Base-by-base conservation (phyloP, 2,329 filamentous ascomycete species). In the Hirsutella minnesotensis region DNA sequence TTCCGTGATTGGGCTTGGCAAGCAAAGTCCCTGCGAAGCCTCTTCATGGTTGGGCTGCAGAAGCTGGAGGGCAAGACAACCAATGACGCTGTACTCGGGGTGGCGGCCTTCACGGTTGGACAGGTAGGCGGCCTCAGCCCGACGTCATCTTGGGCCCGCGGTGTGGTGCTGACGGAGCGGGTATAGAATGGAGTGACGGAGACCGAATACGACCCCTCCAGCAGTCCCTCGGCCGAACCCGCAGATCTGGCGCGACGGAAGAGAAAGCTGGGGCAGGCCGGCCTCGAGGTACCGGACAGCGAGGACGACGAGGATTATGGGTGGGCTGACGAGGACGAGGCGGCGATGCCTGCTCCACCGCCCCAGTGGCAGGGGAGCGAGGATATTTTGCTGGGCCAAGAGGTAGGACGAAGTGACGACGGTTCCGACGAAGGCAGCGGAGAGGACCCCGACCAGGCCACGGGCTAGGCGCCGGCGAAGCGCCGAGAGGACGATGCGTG, bases 1-100 rank as follows among this genome's bases (percentile, higher is more conserved):
- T 94, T 92, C 60, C 75, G 83, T 53, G 86, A 95, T 63, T 89
- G 77, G 75, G 73, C 68, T 47, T 75, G 70, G 63, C 61, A 64
- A 41, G 62, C 63, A 36, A 62, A 63, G 37, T 61, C 60, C 16
- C 63, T 67, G 20, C 66, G 68, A 46, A 69, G 71, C 50, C 61
- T 75, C 36, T 71, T 76, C 44, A 69, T 84, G 50, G 77, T 72
- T 10, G 79, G 79, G 40, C 63, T 86, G 10, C 73, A 83, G 54
- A 86, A 84, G 59, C 60, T 75, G 31, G 72, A 77, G 49, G 79
- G 81, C 8, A 73, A 68, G 52, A 53, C 54, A 2, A 57, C 57
- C 20, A 50, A 59, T 18, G 61, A 65, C 21, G 56, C 57, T 18
- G 57, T 73, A 24, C 66, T 67, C 39, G 58, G 59, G 39, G 54